A percentile compares a stretch with the other conserved stretches of the same genome.
Evolutionary conservation across 257 asterid species (phyloP).

Genomic region (Striga asiatica): DNA sequence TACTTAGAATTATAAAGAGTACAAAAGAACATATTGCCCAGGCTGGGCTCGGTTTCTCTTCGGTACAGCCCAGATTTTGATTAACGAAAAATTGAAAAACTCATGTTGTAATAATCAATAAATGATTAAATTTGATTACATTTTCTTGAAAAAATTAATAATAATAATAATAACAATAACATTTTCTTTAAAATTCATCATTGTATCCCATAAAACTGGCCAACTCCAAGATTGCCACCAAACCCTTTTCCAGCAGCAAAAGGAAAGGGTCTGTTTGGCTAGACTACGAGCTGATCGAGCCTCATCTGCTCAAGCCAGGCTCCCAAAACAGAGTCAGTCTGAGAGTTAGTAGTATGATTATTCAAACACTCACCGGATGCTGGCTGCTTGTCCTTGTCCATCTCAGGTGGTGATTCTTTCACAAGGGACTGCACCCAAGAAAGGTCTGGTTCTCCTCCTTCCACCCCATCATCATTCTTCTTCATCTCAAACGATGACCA

Average conservation of each 20-base stretch:
- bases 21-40: slow-evolving; percentile 17
- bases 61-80: slow-evolving; percentile 21
- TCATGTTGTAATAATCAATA: slow-evolving; percentile 17
- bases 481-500: slow-evolving; percentile 26
- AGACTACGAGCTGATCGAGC: slow-evolving; percentile 66
- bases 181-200: slow-evolving; percentile 12
- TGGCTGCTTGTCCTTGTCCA: slow-evolving; percentile 34
- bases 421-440: slow-evolving; percentile 85
- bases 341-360: slow-evolving; percentile 21
- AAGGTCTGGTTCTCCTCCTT: slow-evolving; percentile 57
- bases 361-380: slow-evolving; percentile 61
- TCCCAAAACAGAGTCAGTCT: slow-evolving; percentile 54
- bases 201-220: too few relatives aligned
- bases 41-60: slow-evolving; percentile 16
- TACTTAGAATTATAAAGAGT: not conserved
- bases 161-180: slow-evolving; percentile 3
- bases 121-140: not conserved
- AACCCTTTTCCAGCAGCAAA: slow-evolving; percentile 15
- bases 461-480: too few relatives aligned
- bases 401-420: slow-evolving; percentile 77
- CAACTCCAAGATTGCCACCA: not conserved
- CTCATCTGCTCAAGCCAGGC: slow-evolving; percentile 93
- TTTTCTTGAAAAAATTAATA: not conserved
- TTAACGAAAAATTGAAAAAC: slow-evolving; percentile 23
- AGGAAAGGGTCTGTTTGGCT: slow-evolving; percentile 20